These are phyloP conservation scores for Daldinia eschscholtzii DNA, from an alignment of 2,329 filamentous ascomycete genomes.

Conservation along the genomic window DNA sequence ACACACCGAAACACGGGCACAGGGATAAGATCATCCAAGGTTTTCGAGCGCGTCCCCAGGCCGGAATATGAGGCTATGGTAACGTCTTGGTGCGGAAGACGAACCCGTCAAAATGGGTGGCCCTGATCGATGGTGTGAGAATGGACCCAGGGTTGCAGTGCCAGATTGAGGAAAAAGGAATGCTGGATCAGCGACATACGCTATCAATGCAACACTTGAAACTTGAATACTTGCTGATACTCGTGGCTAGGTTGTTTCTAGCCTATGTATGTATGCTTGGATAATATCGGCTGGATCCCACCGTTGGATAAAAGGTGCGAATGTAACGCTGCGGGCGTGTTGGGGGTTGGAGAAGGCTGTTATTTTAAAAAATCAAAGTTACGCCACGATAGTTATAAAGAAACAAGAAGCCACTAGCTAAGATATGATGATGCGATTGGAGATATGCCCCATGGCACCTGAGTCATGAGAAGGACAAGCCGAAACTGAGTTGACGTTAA, in stretches of 20 bases:
- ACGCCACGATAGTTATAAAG: conserved; percentile 8
- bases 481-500: conserved; percentile 9
- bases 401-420: conserved; percentile 14
- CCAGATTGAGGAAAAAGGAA: conserved; percentile 31
- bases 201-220: conserved; percentile 33
- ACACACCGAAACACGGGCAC: conserved; percentile 28
- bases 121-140: conserved; percentile 31
- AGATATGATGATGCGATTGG: conserved; percentile 10
- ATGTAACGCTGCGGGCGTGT: conserved; percentile 36
- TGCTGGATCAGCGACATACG: conserved; percentile 27
- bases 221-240: conserved; percentile 21
- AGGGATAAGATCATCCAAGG: conserved; percentile 34
- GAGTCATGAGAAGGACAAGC: conserved; percentile 8
- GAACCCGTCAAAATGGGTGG: conserved; percentile 32
- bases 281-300: conserved; percentile 34
- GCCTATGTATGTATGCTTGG: conserved; percentile 38
- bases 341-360: conserved; percentile 7
- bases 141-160: conserved; percentile 27
- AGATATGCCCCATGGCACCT: conserved; percentile 12
- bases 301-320: conserved; percentile 41
- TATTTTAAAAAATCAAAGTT: conserved; percentile 27
- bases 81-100: conserved; percentile 34
- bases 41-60: conserved; percentile 18
- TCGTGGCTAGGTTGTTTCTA: conserved; percentile 34
- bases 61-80: conserved; percentile 30